Percentiles rank a stretch among this genome's conserved stretches.
Evolutionary conservation across 805 yeast genomes (phyloP).

Genomic region (Metschnikowia lachancei): DNA sequence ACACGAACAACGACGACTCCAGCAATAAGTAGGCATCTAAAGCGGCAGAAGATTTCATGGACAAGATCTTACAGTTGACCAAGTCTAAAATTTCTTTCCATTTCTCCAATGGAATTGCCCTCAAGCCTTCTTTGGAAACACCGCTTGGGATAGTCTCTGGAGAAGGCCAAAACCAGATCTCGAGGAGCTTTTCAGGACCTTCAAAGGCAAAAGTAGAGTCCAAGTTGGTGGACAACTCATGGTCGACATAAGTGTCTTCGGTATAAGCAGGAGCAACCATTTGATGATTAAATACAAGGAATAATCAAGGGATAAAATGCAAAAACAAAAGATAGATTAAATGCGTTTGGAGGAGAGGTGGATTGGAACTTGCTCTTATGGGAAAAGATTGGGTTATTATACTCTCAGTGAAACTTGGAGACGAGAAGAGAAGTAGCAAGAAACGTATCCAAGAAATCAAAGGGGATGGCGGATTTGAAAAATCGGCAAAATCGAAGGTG

Average conservation of each 20-base stretch:
- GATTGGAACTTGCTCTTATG: constrained; percentile 43
- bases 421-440: constrained; percentile 50
- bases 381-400: constrained; percentile 10
- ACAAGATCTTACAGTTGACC: constrained; percentile 85
- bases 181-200: constrained; percentile 93
- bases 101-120: constrained; percentile 59
- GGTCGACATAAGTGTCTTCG: constrained; percentile 62
- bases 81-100: constrained; percentile 75
- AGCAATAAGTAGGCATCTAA: constrained; percentile 84
- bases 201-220: constrained; percentile 93
- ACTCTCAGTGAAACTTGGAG: constrained; percentile 26
- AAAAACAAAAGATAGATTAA: neutral
- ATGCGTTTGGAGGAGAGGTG: constrained; percentile 20
- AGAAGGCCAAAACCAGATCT: constrained; percentile 77
- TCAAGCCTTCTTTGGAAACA: constrained; percentile 46
- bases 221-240: constrained; percentile 69
- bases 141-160: constrained; percentile 38
- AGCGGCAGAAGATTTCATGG: constrained; percentile 62
- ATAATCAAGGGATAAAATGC: neutral
- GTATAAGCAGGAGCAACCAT: constrained; percentile 45
- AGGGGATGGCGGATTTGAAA: neutral
- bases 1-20: constrained; percentile 88
- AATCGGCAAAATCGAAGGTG: neutral
- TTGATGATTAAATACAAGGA: neutral
- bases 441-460: constrained; percentile 36